A percentile compares a stretch with the other conserved stretches of the same genome.
Evolutionary conservation across 768 basidiomycete species (phyloP).

Genomic region (Suillus brevipes): DNA sequence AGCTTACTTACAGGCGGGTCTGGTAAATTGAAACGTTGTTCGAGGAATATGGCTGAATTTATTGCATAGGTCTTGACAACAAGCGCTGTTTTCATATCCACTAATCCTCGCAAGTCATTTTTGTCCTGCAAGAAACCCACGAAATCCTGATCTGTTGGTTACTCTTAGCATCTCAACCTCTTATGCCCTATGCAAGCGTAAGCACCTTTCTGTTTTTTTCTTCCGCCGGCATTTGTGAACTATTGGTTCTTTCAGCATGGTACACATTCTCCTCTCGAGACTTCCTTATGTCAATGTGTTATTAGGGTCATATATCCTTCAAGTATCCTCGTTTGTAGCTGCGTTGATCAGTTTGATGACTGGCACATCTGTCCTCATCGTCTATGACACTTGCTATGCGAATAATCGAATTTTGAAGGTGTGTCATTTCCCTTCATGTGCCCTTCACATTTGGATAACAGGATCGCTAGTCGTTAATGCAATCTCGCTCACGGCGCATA

Average conservation of each 20-base stretch:
- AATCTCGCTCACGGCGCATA: neutral
- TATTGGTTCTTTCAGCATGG: neutral
- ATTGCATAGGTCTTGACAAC: neutral
- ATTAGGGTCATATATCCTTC: neutral
- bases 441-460: neutral
- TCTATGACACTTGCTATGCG: constrained; percentile 1
- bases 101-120: neutral
- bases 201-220: neutral
- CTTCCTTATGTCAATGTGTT: neutral
- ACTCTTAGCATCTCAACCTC: neutral
- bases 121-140: neutral
- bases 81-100: neutral
- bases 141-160: neutral
- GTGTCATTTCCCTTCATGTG: neutral
- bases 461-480: neutral
- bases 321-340: neutral
- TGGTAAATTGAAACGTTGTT: neutral
- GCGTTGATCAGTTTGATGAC: neutral
- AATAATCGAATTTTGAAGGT: neutral
- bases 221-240: neutral
- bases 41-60: neutral
- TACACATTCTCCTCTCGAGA: neutral
- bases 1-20: neutral
- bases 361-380: constrained; percentile 4
- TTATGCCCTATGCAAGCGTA: neutral